Base-by-base conservation (phyloP, 116 monocot species). In the Papilionanthe hybrid region DNA sequence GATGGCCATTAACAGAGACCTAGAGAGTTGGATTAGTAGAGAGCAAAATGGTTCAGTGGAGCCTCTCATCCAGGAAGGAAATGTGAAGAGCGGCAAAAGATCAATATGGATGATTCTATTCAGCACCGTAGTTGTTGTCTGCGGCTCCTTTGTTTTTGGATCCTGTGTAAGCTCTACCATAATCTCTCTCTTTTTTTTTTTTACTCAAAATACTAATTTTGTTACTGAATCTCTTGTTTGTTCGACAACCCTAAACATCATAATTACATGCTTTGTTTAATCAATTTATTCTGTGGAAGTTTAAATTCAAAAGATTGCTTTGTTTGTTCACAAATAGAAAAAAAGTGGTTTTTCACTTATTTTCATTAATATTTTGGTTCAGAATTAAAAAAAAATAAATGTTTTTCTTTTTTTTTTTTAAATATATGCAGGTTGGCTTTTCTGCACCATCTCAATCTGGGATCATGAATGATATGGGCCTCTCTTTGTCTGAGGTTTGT, bases 381-480 rank as follows among this genome's bases (percentile, higher is more conserved):
- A 32, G 32, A 32, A 32, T 32, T 32, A 32, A 32, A 32, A 32
- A 32, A 30, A 30, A 18, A n/a, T 32, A 73, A 56, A 1, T 13
- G n/a, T 45, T 20, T 17, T 79, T 10, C 37, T 71, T 10, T 37
- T 84, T 78, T 32, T 32, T 32, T 32, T 32, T 32, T 32, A 32
- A 32, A 32, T 32, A 2, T 32, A 32, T 78, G 56, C 72, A 93
- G 93, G 78, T 89, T 55, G 93, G 89, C 1, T 93, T 85, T 65
- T 86, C 93, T 20, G 79, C 90, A 17, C 88, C 93, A 76, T 87
- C 90, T 63, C 91, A 89, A 47, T 56, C 91, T 18, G 81, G 74
- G 29, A 86, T 91, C 78, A 91, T 78, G 42, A 72, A 81, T 23
- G 91, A 93, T 44, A 78, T 93, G 6, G 50, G 82, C 50, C 83